Percentiles rank a stretch among this genome's conserved stretches.
These are phyloP conservation scores for Didymella keratinophila DNA, from an alignment of 2,329 filamentous ascomycete genomes.

Conservation along the genomic window DNA sequence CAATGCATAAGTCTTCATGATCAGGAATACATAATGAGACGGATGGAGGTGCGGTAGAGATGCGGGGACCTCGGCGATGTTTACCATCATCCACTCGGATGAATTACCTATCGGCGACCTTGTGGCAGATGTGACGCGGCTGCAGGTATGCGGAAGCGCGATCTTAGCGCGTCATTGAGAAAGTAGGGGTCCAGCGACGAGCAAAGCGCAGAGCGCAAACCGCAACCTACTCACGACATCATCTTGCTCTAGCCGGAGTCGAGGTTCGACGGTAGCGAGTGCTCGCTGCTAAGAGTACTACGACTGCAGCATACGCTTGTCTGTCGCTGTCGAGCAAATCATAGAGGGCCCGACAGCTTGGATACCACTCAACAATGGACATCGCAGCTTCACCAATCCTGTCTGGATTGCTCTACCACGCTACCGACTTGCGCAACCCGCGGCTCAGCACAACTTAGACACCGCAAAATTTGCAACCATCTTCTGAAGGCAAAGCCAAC, in stretches of 20 bases:
- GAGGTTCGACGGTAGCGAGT: neutral
- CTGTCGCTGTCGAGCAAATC: neutral
- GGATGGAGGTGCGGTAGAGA: neutral
- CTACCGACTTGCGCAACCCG: neutral
- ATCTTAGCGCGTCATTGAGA: slow-evolving; percentile 1
- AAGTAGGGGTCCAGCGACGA: neutral
- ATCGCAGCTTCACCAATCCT: neutral
- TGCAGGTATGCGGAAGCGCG: neutral
- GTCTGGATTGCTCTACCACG: neutral
- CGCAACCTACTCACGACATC: neutral
- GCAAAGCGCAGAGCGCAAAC: neutral
- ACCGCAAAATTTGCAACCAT: neutral
- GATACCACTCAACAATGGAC: slow-evolving; percentile 2
- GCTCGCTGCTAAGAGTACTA: neutral
- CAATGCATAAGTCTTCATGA: neutral
- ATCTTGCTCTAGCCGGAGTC: neutral
- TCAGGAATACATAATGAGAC: neutral
- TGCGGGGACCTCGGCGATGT: slow-evolving; percentile 5
- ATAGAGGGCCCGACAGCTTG: neutral
- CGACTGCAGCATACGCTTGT: neutral
- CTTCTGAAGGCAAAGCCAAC: neutral
- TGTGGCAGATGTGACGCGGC: neutral
- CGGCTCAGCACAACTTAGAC: neutral
- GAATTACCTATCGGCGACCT: slow-evolving; percentile 2
- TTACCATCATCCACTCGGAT: slow-evolving; percentile 2